These are phyloP conservation scores for Termitomyces sp. DNA, from an alignment of 768 basidiomycete genomes.

Conservation along the genomic window DNA sequence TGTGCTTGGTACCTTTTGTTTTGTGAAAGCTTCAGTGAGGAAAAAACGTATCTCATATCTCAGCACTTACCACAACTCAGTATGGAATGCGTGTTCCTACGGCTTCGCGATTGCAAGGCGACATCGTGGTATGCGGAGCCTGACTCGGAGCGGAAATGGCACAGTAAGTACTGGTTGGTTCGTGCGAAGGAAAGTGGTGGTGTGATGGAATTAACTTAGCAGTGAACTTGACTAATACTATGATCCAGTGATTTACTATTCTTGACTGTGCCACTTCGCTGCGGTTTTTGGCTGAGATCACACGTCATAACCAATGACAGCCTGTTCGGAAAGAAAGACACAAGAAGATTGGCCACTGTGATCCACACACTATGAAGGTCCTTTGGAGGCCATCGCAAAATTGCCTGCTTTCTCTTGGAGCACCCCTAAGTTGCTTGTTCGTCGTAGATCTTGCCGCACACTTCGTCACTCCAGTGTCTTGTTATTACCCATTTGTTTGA, in stretches of 20 bases:
- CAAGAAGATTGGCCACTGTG: too few species aligned
- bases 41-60: too few species aligned
- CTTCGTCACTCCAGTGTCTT: neutral
- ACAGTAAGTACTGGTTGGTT: neutral
- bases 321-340: neutral
- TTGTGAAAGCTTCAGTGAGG: too few species aligned
- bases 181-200: neutral
- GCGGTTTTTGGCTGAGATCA: neutral
- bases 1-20: neutral
- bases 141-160: neutral
- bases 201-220: neutral
- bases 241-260: neutral
- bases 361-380: neutral
- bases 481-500: neutral
- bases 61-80: too few species aligned
- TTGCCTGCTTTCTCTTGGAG: neutral
- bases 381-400: neutral
- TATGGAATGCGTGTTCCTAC: neutral
- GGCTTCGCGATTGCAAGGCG: neutral
- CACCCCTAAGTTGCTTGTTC: neutral
- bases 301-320: neutral
- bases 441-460: neutral
- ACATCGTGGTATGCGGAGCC: neutral
- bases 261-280: neutral
- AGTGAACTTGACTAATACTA: neutral